Evolutionary conservation across 2,329 filamentous ascomycete species (phyloP).

Genomic region (Aureobasidium uvarum): DNA sequence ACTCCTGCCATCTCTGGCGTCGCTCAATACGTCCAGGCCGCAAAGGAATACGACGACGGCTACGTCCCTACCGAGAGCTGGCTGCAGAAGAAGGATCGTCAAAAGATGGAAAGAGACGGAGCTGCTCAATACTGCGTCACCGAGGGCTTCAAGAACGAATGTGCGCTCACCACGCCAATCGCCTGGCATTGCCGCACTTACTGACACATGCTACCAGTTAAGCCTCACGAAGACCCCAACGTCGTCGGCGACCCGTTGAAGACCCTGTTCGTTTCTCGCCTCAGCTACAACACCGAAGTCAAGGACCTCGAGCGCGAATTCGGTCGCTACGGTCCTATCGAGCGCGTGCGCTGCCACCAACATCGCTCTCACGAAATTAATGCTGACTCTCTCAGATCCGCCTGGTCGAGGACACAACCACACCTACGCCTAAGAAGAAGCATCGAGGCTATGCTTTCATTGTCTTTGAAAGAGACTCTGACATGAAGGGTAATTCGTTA

Average conservation of each 20-base stretch:
- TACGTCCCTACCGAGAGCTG: constrained; percentile 88
- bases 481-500: constrained; percentile 86
- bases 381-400: constrained; percentile 63
- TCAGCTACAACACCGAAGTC: constrained; percentile 86
- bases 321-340: constrained; percentile 87
- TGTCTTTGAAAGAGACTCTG: constrained; percentile 93
- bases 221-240: constrained; percentile 80
- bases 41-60: constrained; percentile 69
- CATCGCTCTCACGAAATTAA: constrained; percentile 28
- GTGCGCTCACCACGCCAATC: constrained; percentile 15
- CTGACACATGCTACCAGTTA: constrained; percentile 55
- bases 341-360: constrained; percentile 63
- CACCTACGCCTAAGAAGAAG: constrained; percentile 54
- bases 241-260: constrained; percentile 92
- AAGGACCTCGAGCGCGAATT: constrained; percentile 93
- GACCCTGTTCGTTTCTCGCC: constrained; percentile 85
- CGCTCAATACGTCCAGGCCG: constrained; percentile 68
- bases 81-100: constrained; percentile 81
- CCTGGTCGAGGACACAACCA: constrained; percentile 62
- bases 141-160: constrained; percentile 58
- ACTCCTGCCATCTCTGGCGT: constrained; percentile 72
- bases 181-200: background rate
- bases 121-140: constrained; percentile 62
- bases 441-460: constrained; percentile 95
- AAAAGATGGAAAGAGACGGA: constrained; percentile 75